Evolutionary conservation across 495 filamentous ascomycete species (phyloP).

Genomic region (Podospora comata): DNA sequence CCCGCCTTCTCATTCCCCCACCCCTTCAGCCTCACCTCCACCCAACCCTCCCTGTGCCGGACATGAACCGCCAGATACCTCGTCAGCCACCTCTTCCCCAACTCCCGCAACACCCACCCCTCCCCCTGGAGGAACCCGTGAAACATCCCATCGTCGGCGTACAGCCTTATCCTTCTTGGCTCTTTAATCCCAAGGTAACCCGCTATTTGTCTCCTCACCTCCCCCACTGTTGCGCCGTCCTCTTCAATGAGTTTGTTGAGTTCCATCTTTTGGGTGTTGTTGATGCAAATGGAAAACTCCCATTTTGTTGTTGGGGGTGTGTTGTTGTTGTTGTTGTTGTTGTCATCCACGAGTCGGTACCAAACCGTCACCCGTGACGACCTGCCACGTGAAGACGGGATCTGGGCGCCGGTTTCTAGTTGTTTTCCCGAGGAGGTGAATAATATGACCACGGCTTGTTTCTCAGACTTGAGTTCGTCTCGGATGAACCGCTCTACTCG

Average conservation of each 20-base stretch:
- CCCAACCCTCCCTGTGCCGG: neutral
- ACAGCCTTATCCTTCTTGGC: constrained; percentile 31
- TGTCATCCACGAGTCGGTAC: too few relatives aligned
- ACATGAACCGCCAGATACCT: neutral
- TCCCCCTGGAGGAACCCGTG: constrained; percentile 33
- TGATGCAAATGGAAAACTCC: constrained; percentile 26
- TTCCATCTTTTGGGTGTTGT: constrained; percentile 8
- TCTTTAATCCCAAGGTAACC: constrained; percentile 20
- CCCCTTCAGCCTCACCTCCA: neutral
- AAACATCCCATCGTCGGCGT: constrained; percentile 32
- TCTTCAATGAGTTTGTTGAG: constrained; percentile 25
- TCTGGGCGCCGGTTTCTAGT: too few relatives aligned
- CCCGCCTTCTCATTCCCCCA: neutral
- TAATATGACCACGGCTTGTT: too few relatives aligned
- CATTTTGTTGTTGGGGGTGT: constrained; percentile 5
- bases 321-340: too few relatives aligned
- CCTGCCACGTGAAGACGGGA: too few relatives aligned
- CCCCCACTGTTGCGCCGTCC: constrained; percentile 24
- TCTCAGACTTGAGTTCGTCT: neutral
- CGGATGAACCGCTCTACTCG: neutral
- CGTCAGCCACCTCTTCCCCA: constrained; percentile 29
- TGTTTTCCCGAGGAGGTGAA: too few relatives aligned
- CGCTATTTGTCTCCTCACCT: constrained; percentile 23
- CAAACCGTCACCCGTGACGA: too few relatives aligned
- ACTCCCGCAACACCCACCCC: constrained; percentile 31